A percentile compares a stretch with the other conserved stretches of the same genome.
phyloP scores from a whole-genome alignment of 768 basidiomycete genomes.

The Pleurotus platypus region DNA sequence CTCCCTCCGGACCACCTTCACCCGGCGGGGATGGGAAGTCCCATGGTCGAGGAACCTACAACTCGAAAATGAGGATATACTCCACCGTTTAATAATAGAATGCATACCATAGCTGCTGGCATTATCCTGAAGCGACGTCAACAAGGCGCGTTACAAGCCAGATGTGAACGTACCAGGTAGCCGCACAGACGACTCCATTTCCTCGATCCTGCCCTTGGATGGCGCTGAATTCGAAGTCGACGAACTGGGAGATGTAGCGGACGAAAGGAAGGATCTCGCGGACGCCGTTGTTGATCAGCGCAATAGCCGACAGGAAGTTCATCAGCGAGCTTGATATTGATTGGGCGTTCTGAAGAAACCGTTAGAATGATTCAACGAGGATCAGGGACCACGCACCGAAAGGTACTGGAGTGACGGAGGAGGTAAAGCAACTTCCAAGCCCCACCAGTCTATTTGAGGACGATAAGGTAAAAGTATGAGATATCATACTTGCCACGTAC shows the following conservation, averaged over 20 bases:
- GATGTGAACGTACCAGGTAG: conserved; percentile 64
- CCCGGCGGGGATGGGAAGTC: conserved; percentile 54
- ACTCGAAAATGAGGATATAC: neutral
- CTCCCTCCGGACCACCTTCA: conserved; percentile 15
- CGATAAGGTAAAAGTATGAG: conserved; percentile 5
- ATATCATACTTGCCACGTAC: conserved; percentile 39
- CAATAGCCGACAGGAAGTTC: conserved; percentile 72
- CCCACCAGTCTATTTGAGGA: conserved; percentile 77
- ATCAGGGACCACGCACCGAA: conserved; percentile 34
- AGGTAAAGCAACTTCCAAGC: conserved; percentile 75
- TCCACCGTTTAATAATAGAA: conserved; percentile 11
- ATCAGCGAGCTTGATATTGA: conserved; percentile 62
- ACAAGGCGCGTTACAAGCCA: neutral
- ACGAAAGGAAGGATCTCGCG: conserved; percentile 83
- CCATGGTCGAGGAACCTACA: conserved; percentile 60
- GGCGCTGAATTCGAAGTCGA: conserved; percentile 68
- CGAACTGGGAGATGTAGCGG: conserved; percentile 76
- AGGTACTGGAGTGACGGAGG: conserved; percentile 64
- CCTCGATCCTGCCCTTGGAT: conserved; percentile 67
- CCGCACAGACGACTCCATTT: conserved; percentile 80
- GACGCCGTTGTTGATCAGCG: conserved; percentile 68
- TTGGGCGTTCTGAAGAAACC: conserved; percentile 43
- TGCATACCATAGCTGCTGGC: conserved; percentile 60
- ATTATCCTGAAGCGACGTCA: conserved; percentile 49
- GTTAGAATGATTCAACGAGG: neutral